Conservation (phyloP, 169 alveolate genomes). For the Cryptosporidium ryanae region DNA sequence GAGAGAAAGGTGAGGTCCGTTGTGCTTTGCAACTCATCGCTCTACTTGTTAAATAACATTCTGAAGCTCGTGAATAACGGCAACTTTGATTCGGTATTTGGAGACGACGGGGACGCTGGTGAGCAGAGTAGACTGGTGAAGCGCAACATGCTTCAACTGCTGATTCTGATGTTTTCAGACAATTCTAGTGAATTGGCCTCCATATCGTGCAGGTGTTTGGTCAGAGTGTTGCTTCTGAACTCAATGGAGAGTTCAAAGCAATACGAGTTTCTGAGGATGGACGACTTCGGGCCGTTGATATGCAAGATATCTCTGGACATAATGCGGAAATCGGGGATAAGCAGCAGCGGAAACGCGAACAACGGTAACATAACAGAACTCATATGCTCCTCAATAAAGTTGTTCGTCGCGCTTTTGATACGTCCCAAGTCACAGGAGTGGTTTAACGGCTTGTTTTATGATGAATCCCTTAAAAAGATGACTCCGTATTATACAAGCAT, state of each 20-base stretch:
- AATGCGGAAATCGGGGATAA: slow-evolving; percentile 54
- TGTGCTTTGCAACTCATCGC: slow-evolving; percentile 34
- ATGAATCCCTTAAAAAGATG: neutral
- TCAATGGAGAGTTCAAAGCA: slow-evolving; percentile 9
- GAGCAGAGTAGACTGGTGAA: neutral
- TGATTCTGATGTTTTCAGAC: slow-evolving; percentile 4
- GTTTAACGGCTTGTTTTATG: slow-evolving; percentile 46
- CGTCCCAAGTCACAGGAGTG: slow-evolving; percentile 50
- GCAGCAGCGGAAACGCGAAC: neutral
- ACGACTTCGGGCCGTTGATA: slow-evolving; percentile 38
- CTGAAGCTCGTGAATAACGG: slow-evolving; percentile 17
- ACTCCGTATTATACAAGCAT: slow-evolving; percentile 30
- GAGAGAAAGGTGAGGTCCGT: slow-evolving; percentile 24
- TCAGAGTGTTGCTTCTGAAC: slow-evolving; percentile 2
- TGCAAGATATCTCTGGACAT: slow-evolving; percentile 19
- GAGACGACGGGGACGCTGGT: neutral
- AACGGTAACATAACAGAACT: slow-evolving; percentile 39
- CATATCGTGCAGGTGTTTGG: slow-evolving; percentile 28
- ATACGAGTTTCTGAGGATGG: slow-evolving; percentile 1
- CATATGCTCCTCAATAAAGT: slow-evolving; percentile 50
- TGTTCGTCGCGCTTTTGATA: slow-evolving; percentile 33
- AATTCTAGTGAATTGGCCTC: slow-evolving; percentile 58
- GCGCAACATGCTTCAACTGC: slow-evolving; percentile 8
- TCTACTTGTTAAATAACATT: slow-evolving; percentile 26
- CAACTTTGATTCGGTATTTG: neutral